Conservation (phyloP, 2,329 filamentous ascomycete genomes). For the Triangularia setosa region DNA sequence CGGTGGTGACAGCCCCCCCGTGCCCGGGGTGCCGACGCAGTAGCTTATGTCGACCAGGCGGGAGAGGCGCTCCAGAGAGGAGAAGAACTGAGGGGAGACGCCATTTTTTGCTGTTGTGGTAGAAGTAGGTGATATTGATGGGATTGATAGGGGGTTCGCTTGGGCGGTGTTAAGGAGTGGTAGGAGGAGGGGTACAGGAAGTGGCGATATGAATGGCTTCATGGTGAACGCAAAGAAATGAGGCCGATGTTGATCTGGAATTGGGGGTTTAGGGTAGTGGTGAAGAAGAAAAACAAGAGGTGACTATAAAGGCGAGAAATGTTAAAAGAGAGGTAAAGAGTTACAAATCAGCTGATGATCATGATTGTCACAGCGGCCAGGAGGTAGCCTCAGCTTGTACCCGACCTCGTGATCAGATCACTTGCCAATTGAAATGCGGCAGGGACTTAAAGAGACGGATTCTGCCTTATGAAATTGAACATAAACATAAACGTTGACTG, state of each 20-base stretch:
- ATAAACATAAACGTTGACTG: background rate
- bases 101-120: slow-evolving; percentile 7
- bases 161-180: background rate
- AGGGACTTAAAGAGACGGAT: background rate
- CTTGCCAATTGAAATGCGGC: background rate
- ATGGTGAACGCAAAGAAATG: background rate
- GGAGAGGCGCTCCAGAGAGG: slow-evolving; percentile 80
- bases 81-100: slow-evolving; percentile 65
- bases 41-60: slow-evolving; percentile 92
- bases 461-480: background rate
- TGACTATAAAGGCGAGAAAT: background rate
- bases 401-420: background rate
- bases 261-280: background rate
- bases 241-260: background rate
- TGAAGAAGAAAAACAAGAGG: background rate
- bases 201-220: background rate
- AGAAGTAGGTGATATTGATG: background rate
- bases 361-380: background rate
- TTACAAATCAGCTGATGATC: background rate
- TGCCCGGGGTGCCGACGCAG: slow-evolving; percentile 66
- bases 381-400: background rate
- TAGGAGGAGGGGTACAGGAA: background rate
- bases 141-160: background rate
- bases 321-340: background rate
- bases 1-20: slow-evolving; percentile 72